Conservation (phyloP, 1,284 basidiomycete species). For the Leccinum fallax region DNA sequence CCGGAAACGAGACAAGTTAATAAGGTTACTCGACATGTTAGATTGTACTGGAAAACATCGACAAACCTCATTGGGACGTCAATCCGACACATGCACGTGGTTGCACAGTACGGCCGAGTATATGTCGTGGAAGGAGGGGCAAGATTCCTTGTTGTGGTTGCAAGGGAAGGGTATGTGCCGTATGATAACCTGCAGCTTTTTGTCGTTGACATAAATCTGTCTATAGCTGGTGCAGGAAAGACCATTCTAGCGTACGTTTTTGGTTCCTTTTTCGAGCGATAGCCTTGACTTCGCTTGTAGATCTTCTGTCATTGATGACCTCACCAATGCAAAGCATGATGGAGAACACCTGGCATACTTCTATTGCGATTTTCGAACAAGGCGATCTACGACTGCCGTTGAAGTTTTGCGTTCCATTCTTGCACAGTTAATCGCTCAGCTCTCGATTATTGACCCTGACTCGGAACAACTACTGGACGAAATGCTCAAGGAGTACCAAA, state of each 20-base stretch:
- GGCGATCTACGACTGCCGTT: not conserved
- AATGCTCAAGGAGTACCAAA: constrained; percentile 3
- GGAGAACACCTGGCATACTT: no score
- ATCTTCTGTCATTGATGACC: no score
- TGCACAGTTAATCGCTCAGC: not conserved
- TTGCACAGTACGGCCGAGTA: constrained; percentile 6
- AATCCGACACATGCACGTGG: constrained; percentile 18
- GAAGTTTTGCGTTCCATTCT: constrained; percentile 20
- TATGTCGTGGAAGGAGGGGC: constrained; percentile 12
- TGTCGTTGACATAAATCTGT: not conserved
- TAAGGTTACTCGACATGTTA: constrained; percentile 2
- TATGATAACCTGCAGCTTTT: not conserved
- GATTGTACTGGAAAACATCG: constrained; percentile 12
- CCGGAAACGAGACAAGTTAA: not conserved
- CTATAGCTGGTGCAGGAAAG: constrained; percentile 14
- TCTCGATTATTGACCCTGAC: not conserved
- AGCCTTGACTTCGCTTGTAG: no score
- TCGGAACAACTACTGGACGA: constrained; percentile 8
- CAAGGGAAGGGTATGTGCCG: constrained; percentile 9
- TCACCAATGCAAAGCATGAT: no score
- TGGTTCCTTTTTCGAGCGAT: no score
- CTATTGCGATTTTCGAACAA: no score
- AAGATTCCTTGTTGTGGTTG: constrained; percentile 8
- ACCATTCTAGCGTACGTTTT: constrained; percentile 9
- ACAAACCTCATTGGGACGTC: not conserved